A percentile compares a stretch with the other conserved stretches of the same genome.
Evolutionary conservation across 345 rosid genomes (phyloP).

Genomic region (Dovyalis caffra): DNA sequence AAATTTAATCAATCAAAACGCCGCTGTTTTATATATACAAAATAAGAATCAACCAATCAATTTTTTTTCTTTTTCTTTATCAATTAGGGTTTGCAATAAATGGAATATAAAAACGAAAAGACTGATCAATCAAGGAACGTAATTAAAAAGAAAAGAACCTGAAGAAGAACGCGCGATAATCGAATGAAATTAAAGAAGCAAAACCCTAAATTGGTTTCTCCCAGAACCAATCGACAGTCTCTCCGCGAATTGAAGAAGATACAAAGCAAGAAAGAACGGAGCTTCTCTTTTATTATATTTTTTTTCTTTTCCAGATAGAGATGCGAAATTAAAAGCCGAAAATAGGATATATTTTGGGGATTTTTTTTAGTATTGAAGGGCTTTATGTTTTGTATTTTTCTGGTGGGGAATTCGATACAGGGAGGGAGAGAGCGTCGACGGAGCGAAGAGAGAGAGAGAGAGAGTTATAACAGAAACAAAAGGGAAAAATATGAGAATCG

Average conservation of each 20-base stretch:
- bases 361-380: background rate
- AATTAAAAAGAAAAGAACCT: background rate
- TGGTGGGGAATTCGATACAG: constrained; percentile 22
- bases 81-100: constrained; percentile 24
- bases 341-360: background rate
- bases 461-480: background rate
- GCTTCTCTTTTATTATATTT: background rate
- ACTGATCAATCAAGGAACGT: background rate
- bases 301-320: background rate
- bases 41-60: constrained; percentile 13
- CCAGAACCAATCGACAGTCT: constrained; percentile 14
- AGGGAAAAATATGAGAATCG: background rate
- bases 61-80: background rate
- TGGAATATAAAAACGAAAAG: background rate
- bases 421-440: constrained; percentile 6
- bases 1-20: background rate
- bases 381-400: background rate
- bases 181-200: background rate
- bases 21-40: background rate
- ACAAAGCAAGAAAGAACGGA: background rate
- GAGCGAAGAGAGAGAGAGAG: background rate
- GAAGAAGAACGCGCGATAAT: background rate
- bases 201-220: constrained; percentile 11
- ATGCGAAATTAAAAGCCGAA: background rate
- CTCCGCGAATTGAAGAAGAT: too few species aligned